These are phyloP conservation scores for Fraxinus angustifolia DNA, from an alignment of 305 asterid genomes.

Conservation along the genomic window DNA sequence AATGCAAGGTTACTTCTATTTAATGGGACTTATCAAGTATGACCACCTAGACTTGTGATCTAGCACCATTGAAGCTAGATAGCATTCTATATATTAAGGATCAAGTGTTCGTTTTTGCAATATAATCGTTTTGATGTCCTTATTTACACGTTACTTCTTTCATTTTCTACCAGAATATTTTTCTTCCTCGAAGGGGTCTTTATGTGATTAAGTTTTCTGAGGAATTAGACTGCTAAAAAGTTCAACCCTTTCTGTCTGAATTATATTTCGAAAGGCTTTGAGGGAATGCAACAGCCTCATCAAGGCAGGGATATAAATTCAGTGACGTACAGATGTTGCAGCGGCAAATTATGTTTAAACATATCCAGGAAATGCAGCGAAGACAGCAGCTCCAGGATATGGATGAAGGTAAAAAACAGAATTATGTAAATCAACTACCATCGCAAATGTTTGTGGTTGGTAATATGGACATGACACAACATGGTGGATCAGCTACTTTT, in stretches of 20 bases:
- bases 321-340: conserved; percentile 50
- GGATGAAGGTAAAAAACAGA: conserved; percentile 40
- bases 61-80: not conserved
- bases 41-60: not conserved
- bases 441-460: conserved; percentile 42
- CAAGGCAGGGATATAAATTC: conserved; percentile 17
- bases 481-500: conserved; percentile 34
- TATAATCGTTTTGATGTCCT: conserved; percentile 8
- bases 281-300: conserved; percentile 26
- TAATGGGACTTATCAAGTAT: not conserved
- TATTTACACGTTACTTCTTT: not conserved
- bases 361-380: conserved; percentile 65
- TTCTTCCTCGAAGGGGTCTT: conserved; percentile 11
- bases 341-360: conserved; percentile 61
- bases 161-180: conserved; percentile 16
- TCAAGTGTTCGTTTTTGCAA: not conserved
- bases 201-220: not conserved
- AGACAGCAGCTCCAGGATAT: conserved; percentile 56
- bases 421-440: conserved; percentile 37
- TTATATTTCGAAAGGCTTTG: conserved; percentile 3
- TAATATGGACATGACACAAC: conserved; percentile 45
- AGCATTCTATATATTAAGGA: not conserved
- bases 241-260: not conserved
- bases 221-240: conserved; percentile 14
- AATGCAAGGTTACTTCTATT: not conserved